Base-by-base conservation (phyloP, 2,329 filamentous ascomycete genomes). In the Blastomyces parvus region DNA sequence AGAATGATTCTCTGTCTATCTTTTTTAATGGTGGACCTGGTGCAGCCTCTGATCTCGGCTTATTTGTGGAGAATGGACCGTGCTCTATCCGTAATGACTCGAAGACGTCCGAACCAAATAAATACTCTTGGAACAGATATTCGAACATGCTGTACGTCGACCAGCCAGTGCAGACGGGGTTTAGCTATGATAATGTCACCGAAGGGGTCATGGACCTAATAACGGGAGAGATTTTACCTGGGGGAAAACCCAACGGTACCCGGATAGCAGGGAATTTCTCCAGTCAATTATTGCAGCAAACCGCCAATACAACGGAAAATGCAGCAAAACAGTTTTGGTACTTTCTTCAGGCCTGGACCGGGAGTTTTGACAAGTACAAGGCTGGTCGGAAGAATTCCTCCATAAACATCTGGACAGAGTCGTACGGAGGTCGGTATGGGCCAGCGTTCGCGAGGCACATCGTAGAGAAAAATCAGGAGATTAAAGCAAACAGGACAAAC, bases 111-210 rank as follows among this genome's bases (percentile, higher is more conserved):
- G 72, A 72, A 19, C 66, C 77, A 30, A 88, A 88, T 67, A 82
- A 83, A 0, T 85, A 82, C 74, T 84, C 84, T 0, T 88, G 84
- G 83, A 85, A 84, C 64, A 83, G 84, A 67, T 79, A 83, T 33
- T 80, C 80, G 66, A 87, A 87, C 67, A 82, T 87, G 79, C 81
- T 90, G 17, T 89, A 87, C 73, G 83, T 90, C 67, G 87, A 90
- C 68, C 83, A 89, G 72, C 87, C 84, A 8, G 82, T 80, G 17
- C 80, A 83, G 59, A 81, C 84, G 6, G 84, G 84, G 0, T 82
- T 86, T 68, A 84, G 81, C 17, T 62, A 59, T 46, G 57, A 59
- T 30, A 59, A n/a, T 42, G 22, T 30, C 9, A 59, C 57, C 19
- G 27, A 44, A 22, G 76, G 74, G 19, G 79, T 77, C 7, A 62